Evolutionary conservation across 257 asterid species (phyloP), one percentile per base, ranked within the genome.

Genomic region (Solanum sitiens): DNA sequence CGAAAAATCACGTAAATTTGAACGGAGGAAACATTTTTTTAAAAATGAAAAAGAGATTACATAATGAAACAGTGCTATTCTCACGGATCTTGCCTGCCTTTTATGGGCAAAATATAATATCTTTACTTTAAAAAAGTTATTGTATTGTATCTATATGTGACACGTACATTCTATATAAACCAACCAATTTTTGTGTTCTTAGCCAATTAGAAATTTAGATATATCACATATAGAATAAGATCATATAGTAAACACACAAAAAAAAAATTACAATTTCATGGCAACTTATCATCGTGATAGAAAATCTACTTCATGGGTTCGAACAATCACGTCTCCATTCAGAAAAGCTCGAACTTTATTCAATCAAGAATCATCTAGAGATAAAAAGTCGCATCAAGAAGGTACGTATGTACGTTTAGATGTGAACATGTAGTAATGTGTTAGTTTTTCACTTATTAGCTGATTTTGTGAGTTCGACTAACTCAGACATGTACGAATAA

Each of bases 41-140:
- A 3, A 0, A 59, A 56, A 74, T 18, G 65, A 56, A 76, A 42
- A 44, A 23, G 32, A 75, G 56, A 75, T 65, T 47, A 80, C 18
- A 30, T 18, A 79, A 15, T 45, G 65, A 61, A 30, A 25, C 10
- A 90, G 61, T 76, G 87, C 93, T 89, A 25, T 86, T 83, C 87
- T 88, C 90, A 63, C 79, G 93, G 92, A 91, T 89, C 93, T 91
- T 88, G 92, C 90, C 91, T 61, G 14, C 83, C 86, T 47, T 87
- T 88, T 21, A 32, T 71, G 47, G 85, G 30, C 7, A 32, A 27
- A 27, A 37, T 37, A 44, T 74, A 59, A 27, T 21, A 37, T 56
- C 27, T 9, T 53, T 67, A 27, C 14, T 27, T 83, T 44, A 3
- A 32, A 32, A 39, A 42, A 44, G 14, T 33, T 12, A 88, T 13